These are phyloP conservation scores for Saccharomycopsis hybrid DNA, from an alignment of 1,139 yeast species.

Conservation along the genomic window DNA sequence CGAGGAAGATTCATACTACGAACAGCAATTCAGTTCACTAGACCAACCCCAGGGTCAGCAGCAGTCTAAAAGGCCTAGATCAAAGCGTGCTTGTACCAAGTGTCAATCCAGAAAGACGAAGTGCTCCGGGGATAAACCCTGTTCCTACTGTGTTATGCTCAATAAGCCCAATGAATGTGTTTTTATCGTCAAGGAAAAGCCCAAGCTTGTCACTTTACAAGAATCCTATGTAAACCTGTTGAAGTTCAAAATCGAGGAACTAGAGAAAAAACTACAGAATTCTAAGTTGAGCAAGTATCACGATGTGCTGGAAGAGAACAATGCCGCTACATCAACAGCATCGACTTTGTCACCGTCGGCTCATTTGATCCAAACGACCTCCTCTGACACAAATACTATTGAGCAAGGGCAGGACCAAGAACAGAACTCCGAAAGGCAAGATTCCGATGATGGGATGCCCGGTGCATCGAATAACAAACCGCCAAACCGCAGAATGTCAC, in stretches of 20 bases:
- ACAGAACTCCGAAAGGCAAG: too few relatives aligned
- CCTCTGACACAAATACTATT: too few relatives aligned
- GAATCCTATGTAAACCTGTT: constrained; percentile 8
- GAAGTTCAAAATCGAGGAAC: constrained; percentile 4
- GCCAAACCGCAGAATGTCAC: constrained; percentile 8
- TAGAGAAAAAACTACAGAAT: constrained; percentile 5
- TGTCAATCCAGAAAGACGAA: constrained; percentile 45
- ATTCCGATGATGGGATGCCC: too few relatives aligned
- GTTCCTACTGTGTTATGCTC: constrained; percentile 9
- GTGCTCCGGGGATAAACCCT: constrained; percentile 15
- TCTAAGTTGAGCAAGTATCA: background rate
- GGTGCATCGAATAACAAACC: too few relatives aligned
- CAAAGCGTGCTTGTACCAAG: constrained; percentile 43
- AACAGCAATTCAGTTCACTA: too few relatives aligned
- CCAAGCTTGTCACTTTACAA: constrained; percentile 14
- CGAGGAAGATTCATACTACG: too few relatives aligned
- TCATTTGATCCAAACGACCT: background rate
- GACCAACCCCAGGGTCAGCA: too few relatives aligned
- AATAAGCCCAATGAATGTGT: constrained; percentile 14
- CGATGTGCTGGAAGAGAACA: too few relatives aligned
- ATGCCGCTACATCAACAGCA: too few relatives aligned
- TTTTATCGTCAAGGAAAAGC: constrained; percentile 11
- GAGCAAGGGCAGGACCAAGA: background rate
- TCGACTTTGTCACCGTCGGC: too few relatives aligned
- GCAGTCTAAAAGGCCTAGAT: constrained; percentile 25